A percentile compares a stretch with the other conserved stretches of the same genome.
Evolutionary conservation across 192 early-diverging fungal genomes (phyloP).

Genomic region (Coemansia sp.): DNA sequence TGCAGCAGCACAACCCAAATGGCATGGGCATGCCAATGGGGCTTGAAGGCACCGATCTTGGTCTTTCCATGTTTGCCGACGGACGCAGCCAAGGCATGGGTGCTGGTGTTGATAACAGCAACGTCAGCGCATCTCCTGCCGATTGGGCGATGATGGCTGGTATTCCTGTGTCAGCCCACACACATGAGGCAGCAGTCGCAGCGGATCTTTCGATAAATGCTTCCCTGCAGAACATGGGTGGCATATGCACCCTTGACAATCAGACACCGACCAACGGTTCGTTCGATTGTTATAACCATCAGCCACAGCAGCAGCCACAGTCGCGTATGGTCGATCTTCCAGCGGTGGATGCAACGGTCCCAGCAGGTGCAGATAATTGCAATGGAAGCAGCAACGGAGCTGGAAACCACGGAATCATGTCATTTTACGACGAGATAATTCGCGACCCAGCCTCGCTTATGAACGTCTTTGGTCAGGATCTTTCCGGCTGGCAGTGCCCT

Average conservation of each 20-base stretch:
- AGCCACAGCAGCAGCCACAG: conserved; percentile 18
- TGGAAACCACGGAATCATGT: conserved; percentile 28
- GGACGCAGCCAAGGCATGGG: conserved; percentile 17
- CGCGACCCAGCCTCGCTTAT: conserved; percentile 54
- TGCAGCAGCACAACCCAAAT: conserved; percentile 17
- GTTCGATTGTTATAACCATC: conserved; percentile 7
- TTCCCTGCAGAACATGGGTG: conserved; percentile 40
- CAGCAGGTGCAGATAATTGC: conserved; percentile 10
- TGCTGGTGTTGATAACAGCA: conserved; percentile 18
- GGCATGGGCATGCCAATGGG: conserved; percentile 42
- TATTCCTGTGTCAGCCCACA: conserved; percentile 25
- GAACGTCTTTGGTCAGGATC: conserved; percentile 51
- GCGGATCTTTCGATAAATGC: conserved; percentile 25
- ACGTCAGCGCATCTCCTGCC: conserved; percentile 22
- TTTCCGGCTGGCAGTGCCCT: conserved; percentile 53
- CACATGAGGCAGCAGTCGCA: conserved; percentile 8
- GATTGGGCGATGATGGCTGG: conserved; percentile 52
- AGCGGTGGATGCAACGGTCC: conserved; percentile 18
- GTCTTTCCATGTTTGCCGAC: conserved; percentile 41
- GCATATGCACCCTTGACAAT: conserved; percentile 26
- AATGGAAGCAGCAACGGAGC: conserved; percentile 11
- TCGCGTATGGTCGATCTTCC: conserved; percentile 14
- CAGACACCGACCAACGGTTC: conserved; percentile 7
- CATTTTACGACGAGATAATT: conserved; percentile 53
- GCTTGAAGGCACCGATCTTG: conserved; percentile 28